These are phyloP conservation scores for Dalbergia cochinchinensis DNA, from an alignment of 306 rosid species.

Conservation along the genomic window DNA sequence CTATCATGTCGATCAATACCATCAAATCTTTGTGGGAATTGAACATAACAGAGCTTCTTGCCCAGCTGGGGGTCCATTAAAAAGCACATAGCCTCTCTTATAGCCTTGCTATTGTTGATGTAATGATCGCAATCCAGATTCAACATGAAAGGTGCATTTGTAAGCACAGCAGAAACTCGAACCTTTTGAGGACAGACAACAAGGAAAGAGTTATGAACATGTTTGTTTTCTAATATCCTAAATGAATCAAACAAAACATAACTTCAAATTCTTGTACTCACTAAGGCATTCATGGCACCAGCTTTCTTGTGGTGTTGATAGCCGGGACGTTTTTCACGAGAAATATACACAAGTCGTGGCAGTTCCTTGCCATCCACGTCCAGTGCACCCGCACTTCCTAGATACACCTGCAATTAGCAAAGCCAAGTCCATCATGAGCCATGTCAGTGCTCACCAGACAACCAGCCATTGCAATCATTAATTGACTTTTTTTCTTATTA, in stretches of 20 bases:
- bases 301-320: constrained; percentile 96
- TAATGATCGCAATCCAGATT: constrained; percentile 93
- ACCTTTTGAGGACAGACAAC: constrained; percentile 47
- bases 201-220: constrained; percentile 27
- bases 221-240: background rate
- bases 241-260: constrained; percentile 12
- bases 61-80: constrained; percentile 89
- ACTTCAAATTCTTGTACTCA: constrained; percentile 45
- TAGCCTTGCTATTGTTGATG: constrained; percentile 88
- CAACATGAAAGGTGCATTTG: constrained; percentile 93
- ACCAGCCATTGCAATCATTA: constrained; percentile 18
- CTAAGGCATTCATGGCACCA: constrained; percentile 96
- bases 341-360: constrained; percentile 85
- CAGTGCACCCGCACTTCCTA: constrained; percentile 62
- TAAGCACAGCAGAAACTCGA: constrained; percentile 80
- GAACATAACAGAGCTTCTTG: constrained; percentile 82
- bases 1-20: constrained; percentile 94
- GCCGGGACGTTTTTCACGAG: constrained; percentile 89
- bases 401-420: constrained; percentile 52
- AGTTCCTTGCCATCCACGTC: constrained; percentile 81
- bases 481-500: background rate
- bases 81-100: constrained; percentile 93
- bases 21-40: constrained; percentile 96
- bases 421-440: constrained; percentile 28
- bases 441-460: background rate